These are phyloP conservation scores for Gastrolobium villosum DNA, from an alignment of 306 rosid species.

Conservation along the genomic window DNA sequence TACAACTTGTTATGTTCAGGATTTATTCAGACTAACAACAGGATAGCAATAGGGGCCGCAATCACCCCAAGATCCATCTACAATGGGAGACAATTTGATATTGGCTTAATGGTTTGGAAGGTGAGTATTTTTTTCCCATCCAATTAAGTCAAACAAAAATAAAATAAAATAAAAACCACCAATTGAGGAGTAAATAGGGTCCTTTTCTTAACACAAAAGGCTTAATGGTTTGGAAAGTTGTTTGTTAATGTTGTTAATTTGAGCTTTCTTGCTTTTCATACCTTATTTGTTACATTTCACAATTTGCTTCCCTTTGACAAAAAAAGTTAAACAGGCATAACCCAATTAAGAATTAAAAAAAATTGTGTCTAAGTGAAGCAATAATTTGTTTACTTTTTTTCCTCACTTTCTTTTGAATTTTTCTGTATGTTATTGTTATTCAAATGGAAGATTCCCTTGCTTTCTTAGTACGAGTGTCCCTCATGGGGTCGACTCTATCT, in stretches of 20 bases:
- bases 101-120: conserved; percentile 98
- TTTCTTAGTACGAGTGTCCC: conserved; percentile 52
- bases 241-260: conserved; percentile 17
- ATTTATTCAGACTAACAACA: conserved; percentile 95
- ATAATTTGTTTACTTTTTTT: conserved; percentile 48
- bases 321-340: conserved; percentile 33
- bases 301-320: conserved; percentile 38
- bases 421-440: conserved; percentile 49
- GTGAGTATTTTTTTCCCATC: conserved; percentile 52
- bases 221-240: conserved; percentile 32
- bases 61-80: conserved; percentile 89
- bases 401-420: conserved; percentile 41
- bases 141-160: conserved; percentile 36
- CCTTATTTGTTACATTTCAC: conserved; percentile 40
- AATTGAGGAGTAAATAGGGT: conserved; percentile 40
- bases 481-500: conserved; percentile 49
- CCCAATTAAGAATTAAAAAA: conserved; percentile 33
- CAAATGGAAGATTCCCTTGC: conserved; percentile 59
- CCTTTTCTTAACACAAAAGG: conserved; percentile 25
- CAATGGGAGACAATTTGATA: conserved; percentile 90
- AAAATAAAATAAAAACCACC: conserved; percentile 31
- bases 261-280: conserved; percentile 40
- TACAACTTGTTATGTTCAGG: conserved; percentile 97
- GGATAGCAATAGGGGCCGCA: conserved; percentile 97
- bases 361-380: conserved; percentile 41